Evolutionary conservation across 1,139 yeast genomes (phyloP).

Genomic region (Zhuliangozyma parablackwelliae): DNA sequence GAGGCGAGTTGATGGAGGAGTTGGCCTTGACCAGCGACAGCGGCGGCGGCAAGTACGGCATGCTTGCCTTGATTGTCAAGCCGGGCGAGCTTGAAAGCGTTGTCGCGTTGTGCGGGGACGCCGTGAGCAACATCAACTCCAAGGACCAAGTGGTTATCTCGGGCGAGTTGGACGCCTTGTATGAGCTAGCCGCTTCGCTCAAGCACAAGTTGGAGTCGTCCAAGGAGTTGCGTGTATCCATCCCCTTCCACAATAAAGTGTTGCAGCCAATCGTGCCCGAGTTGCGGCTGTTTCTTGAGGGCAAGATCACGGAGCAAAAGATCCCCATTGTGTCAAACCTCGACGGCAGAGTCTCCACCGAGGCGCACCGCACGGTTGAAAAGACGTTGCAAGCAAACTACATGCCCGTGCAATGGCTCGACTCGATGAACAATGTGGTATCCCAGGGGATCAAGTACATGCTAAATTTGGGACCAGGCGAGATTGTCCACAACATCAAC

Average conservation of each 20-base stretch:
- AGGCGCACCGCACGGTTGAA: constrained; percentile 16
- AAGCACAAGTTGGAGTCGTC: neutral
- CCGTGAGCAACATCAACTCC: constrained; percentile 44
- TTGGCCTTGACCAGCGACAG: constrained; percentile 5
- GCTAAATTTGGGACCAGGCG: constrained; percentile 39
- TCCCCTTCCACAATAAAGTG: constrained; percentile 50
- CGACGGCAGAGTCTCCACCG: constrained; percentile 20
- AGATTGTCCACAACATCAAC: constrained; percentile 23
- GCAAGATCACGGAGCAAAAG: constrained; percentile 12
- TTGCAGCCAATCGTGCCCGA: constrained; percentile 34
- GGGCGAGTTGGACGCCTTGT: constrained; percentile 27
- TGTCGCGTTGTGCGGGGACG: constrained; percentile 15
- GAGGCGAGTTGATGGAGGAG: constrained; percentile 52
- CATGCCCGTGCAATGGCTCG: constrained; percentile 42
- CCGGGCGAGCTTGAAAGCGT: constrained; percentile 11
- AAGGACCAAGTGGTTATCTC: constrained; percentile 41
- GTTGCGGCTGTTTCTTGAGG: constrained; percentile 14
- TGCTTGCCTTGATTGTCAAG: constrained; percentile 34
- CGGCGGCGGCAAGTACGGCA: constrained; percentile 22
- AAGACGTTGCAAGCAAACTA: constrained; percentile 34
- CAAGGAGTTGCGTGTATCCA: constrained; percentile 37
- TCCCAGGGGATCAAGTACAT: constrained; percentile 16
- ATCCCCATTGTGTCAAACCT: constrained; percentile 34
- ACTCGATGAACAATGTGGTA: constrained; percentile 23
- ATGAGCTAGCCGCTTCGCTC: constrained; percentile 4